Conservation (phyloP, 2,329 filamentous ascomycete genomes). For the Colletotrichum sp. region DNA sequence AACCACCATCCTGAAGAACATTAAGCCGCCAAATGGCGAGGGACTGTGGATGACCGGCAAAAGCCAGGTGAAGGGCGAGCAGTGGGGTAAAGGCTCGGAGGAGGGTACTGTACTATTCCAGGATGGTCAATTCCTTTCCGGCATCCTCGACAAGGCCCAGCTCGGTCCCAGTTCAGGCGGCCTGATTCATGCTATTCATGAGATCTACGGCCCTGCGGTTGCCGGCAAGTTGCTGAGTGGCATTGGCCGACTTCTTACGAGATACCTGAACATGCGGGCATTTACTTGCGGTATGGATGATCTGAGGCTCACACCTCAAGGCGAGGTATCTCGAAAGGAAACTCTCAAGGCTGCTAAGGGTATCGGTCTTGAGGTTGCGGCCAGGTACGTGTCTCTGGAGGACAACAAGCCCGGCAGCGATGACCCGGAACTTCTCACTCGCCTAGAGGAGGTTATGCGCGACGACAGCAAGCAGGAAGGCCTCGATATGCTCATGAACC, state of each 20-base stretch:
- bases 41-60: conserved; percentile 81
- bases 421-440: conserved; percentile 74
- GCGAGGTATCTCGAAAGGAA: conserved; percentile 73
- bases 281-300: conserved; percentile 99
- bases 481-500: conserved; percentile 87
- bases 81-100: conserved; percentile 80
- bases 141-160: conserved; percentile 95
- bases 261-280: conserved; percentile 89
- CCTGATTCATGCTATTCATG: conserved; percentile 89
- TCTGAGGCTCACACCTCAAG: conserved; percentile 80
- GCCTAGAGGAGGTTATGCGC: conserved; percentile 87
- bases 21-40: conserved; percentile 76
- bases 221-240: conserved; percentile 90
- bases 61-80: conserved; percentile 76
- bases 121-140: conserved; percentile 85
- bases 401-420: conserved; percentile 64
- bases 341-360: conserved; percentile 70
- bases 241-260: conserved; percentile 86
- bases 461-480: conserved; percentile 91
- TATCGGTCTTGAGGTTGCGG: conserved; percentile 80
- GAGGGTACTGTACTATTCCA: conserved; percentile 84
- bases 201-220: conserved; percentile 86
- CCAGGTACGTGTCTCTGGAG: conserved; percentile 86
- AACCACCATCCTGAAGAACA: conserved; percentile 90
- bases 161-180: conserved; percentile 88